Conservation (phyloP, 129 eudicot species). For the Rutidosis leptorrhynchoides region DNA sequence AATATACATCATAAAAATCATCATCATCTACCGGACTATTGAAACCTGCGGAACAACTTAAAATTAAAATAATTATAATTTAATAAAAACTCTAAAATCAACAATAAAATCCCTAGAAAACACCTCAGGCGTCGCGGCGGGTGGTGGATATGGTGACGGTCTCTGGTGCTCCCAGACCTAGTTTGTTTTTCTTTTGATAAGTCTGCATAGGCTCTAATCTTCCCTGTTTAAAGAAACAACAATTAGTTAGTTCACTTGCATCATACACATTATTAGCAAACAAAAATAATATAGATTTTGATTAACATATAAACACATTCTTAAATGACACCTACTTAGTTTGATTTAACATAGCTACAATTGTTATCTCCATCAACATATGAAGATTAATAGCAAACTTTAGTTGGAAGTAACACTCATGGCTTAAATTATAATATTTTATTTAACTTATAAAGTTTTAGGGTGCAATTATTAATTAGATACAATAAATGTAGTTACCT, state of each 20-base stretch:
- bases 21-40: too few relatives aligned
- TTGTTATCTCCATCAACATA: not conserved
- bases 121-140: too few relatives aligned
- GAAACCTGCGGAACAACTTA: too few relatives aligned
- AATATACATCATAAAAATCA: too few relatives aligned
- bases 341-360: not conserved
- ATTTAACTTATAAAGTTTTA: not conserved
- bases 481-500: conserved; percentile 34
- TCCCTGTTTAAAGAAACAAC: conserved; percentile 53
- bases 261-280: not conserved
- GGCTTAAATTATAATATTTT: not conserved
- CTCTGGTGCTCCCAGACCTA: conserved; percentile 82
- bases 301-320: not conserved
- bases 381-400: not conserved
- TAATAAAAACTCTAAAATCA: too few relatives aligned
- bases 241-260: conserved; percentile 16
- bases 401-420: not conserved
- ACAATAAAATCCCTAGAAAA: too few relatives aligned
- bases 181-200: conserved; percentile 62
- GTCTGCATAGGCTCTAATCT: conserved; percentile 87
- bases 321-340: not conserved
- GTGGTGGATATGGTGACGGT: too few relatives aligned
- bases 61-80: too few relatives aligned
- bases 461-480: not conserved
- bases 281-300: not conserved